These are phyloP conservation scores for Suillus subalutaceus DNA, from an alignment of 768 basidiomycete species.

Conservation along the genomic window DNA sequence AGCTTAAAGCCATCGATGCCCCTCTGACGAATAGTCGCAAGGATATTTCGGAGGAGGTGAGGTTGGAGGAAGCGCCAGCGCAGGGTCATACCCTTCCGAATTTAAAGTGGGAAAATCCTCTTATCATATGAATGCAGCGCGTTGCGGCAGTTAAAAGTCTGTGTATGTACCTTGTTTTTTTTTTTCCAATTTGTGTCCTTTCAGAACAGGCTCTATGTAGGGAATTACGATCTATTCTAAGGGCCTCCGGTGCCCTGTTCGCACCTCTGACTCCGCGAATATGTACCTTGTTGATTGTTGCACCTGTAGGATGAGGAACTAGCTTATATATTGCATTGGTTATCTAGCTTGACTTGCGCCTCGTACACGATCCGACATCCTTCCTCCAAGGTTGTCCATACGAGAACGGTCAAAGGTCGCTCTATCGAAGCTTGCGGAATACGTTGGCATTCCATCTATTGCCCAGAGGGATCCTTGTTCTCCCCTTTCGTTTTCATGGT, in stretches of 20 bases:
- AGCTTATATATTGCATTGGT: too few relatives aligned
- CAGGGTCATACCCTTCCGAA: background rate
- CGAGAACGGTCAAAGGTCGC: slow-evolving; percentile 59
- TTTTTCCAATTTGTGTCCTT: too few relatives aligned
- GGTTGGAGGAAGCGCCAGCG: background rate
- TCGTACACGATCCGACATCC: slow-evolving; percentile 50
- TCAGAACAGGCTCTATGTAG: too few relatives aligned
- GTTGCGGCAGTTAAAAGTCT: background rate
- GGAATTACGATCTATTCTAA: too few relatives aligned
- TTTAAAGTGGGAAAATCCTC: background rate
- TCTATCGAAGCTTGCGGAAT: slow-evolving; percentile 52
- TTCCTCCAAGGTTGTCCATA: slow-evolving; percentile 36
- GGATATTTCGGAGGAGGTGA: background rate
- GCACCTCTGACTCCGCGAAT: too few relatives aligned
- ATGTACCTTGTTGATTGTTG: background rate
- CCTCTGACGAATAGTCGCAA: background rate
- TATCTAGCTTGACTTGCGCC: slow-evolving; percentile 27
- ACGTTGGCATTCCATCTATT: slow-evolving; percentile 49
- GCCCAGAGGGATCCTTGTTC: slow-evolving; percentile 57
- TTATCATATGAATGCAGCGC: slow-evolving; percentile 2
- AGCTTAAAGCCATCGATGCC: slow-evolving; percentile 21
- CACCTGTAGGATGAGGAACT: background rate
- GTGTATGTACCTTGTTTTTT: background rate
- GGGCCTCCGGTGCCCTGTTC: too few relatives aligned
- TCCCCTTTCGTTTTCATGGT: slow-evolving; percentile 69